Conservation (phyloP, 345 rosid genomes). For the Moricandia moricandioides region DNA sequence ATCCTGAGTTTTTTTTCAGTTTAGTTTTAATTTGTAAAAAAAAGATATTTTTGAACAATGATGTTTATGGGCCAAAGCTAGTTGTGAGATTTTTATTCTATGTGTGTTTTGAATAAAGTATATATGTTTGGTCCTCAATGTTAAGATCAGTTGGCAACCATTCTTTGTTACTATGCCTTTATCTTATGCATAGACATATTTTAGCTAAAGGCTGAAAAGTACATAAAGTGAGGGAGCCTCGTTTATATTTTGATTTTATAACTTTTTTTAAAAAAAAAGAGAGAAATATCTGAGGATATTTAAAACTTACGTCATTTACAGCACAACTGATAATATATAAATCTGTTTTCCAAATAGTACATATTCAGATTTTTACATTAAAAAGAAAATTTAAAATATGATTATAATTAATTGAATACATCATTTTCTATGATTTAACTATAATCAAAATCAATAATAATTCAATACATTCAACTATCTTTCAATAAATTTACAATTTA, state of each 20-base stretch:
- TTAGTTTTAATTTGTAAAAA: neutral
- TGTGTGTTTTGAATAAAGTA: neutral
- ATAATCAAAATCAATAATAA: neutral
- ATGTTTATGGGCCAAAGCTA: conserved; percentile 23
- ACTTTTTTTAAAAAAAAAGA: neutral
- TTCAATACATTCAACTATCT: neutral
- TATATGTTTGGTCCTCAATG: conserved; percentile 25
- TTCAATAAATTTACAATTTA: neutral
- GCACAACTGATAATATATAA: neutral
- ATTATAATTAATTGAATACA: neutral
- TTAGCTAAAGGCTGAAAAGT: neutral
- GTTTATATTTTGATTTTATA: neutral
- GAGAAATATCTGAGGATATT: neutral
- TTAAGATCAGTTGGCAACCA: conserved; percentile 21
- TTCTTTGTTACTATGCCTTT: conserved; percentile 28
- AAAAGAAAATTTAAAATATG: neutral
- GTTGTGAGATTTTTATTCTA: conserved; percentile 23
- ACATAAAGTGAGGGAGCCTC: neutral
- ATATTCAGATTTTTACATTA: neutral
- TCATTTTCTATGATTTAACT: neutral
- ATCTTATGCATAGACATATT: conserved; percentile 17
- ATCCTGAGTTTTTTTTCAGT: neutral
- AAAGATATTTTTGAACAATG: conserved; percentile 13
- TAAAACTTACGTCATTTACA: neutral
- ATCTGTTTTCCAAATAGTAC: neutral